These are phyloP conservation scores for Antrodiella citrinella DNA, from an alignment of 768 basidiomycete genomes.

Conservation along the genomic window DNA sequence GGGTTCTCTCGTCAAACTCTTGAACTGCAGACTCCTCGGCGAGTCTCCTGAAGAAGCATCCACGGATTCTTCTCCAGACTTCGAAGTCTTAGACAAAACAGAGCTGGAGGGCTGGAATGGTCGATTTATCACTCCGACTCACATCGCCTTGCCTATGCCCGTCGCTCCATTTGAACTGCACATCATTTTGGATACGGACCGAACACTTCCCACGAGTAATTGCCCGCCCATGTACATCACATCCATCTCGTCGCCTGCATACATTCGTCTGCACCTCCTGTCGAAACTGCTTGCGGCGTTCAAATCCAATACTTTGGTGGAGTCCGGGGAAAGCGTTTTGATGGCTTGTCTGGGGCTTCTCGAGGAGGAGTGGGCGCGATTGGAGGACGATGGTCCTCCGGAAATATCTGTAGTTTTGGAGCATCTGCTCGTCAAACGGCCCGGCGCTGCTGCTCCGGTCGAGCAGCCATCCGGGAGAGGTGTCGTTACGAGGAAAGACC, in stretches of 20 bases:
- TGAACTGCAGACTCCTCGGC: conserved; percentile 51
- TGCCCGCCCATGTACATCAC: conserved; percentile 67
- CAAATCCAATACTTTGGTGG: conserved; percentile 45
- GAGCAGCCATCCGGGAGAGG: conserved; percentile 15
- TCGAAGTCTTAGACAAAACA: conserved; percentile 32
- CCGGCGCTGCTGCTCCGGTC: neutral
- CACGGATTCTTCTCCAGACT: conserved; percentile 16
- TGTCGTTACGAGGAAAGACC: conserved; percentile 10
- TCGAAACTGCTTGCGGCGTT: conserved; percentile 52
- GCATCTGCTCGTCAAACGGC: conserved; percentile 34
- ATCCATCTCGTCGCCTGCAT: conserved; percentile 62
- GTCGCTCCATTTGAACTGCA: conserved; percentile 60
- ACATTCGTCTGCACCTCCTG: conserved; percentile 79
- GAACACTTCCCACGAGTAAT: conserved; percentile 37
- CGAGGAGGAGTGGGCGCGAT: conserved; percentile 59
- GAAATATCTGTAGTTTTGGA: conserved; percentile 61
- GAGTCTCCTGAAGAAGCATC: conserved; percentile 10
- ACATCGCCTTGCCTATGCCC: conserved; percentile 56
- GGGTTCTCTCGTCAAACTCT: conserved; percentile 44
- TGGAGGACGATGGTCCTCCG: conserved; percentile 69
- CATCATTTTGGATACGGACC: conserved; percentile 45
- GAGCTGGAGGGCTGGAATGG: conserved; percentile 37
- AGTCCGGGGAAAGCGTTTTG: conserved; percentile 63
- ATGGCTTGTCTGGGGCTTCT: conserved; percentile 63
- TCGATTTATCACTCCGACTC: conserved; percentile 33